A percentile compares a stretch with the other conserved stretches of the same genome.
Conservation (phyloP, 495 filamentous ascomycete species). For the Penicillium verhagenii region DNA sequence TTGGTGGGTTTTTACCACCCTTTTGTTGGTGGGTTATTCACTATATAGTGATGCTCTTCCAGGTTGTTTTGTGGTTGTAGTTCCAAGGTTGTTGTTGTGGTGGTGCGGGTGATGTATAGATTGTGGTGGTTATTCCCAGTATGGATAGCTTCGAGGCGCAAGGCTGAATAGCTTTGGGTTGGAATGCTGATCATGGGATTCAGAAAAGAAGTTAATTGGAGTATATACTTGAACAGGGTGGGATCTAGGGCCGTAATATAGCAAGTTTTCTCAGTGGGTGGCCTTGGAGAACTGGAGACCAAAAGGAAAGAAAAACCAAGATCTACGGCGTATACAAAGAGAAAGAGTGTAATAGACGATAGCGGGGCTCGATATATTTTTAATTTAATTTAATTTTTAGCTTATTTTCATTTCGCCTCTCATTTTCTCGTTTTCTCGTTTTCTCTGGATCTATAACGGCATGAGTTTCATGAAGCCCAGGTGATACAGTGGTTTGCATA, state of each 20-base stretch:
- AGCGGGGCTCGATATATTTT: slow-evolving; percentile 1
- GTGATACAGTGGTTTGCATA: slow-evolving; percentile 10
- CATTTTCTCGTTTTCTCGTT: no score
- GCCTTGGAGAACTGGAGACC: slow-evolving; percentile 7
- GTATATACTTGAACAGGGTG: neutral
- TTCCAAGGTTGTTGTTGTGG: no score
- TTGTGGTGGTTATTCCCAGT: no score
- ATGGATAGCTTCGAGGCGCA: no score
- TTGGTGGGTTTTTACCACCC: neutral
- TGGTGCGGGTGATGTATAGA: no score
- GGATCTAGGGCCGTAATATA: neutral
- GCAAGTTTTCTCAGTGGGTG: neutral
- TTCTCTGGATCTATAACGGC: slow-evolving; percentile 5
- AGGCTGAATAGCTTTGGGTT: no score
- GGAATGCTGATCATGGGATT: no score
- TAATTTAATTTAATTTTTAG: neutral
- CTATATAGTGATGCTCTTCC: neutral
- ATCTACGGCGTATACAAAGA: slow-evolving; percentile 1
- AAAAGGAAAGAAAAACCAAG: neutral
- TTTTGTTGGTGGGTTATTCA: neutral
- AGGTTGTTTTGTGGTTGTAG: neutral
- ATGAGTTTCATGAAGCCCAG: neutral
- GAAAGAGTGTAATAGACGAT: no score
- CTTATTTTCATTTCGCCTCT: no score
- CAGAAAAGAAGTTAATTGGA: neutral